Conservation (phyloP, 176 grass and related monocot species). For the Ananas comosus region DNA sequence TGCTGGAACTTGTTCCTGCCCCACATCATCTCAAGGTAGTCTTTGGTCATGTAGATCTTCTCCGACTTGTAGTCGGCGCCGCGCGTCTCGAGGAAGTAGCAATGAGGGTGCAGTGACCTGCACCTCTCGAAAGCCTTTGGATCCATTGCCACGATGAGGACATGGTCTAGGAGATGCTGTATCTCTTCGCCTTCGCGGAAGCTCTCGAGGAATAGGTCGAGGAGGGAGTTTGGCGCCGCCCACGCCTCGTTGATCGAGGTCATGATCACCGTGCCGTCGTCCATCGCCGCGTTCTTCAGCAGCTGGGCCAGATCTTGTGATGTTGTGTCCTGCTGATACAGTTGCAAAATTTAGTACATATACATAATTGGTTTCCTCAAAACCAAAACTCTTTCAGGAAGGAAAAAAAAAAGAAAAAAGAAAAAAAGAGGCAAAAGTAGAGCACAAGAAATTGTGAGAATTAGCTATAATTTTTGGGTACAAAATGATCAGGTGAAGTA, state of each 20-base stretch:
- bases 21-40: conserved; percentile 98
- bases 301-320: conserved; percentile 51
- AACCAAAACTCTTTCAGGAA: neutral
- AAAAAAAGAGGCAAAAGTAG: neutral
- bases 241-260: conserved; percentile 83
- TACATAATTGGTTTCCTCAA: no score
- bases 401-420: no score
- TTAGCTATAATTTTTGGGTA: neutral
- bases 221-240: conserved; percentile 58
- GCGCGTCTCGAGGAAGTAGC: conserved; percentile 50
- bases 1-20: conserved; percentile 61
- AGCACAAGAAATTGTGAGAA: neutral
- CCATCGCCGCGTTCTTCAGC: conserved; percentile 43
- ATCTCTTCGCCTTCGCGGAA: conserved; percentile 50
- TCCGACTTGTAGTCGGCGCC: conserved; percentile 59
- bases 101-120: conserved; percentile 57
- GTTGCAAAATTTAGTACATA: neutral
- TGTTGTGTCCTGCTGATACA: neutral
- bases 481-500: no score
- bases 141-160: conserved; percentile 88
- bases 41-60: conserved; percentile 88
- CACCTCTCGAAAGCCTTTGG: conserved; percentile 62
- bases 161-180: conserved; percentile 59
- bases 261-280: conserved; percentile 80
- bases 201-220: conserved; percentile 94